Evolutionary conservation across 768 basidiomycete genomes (phyloP).

Genomic region (Lactarius sp.): DNA sequence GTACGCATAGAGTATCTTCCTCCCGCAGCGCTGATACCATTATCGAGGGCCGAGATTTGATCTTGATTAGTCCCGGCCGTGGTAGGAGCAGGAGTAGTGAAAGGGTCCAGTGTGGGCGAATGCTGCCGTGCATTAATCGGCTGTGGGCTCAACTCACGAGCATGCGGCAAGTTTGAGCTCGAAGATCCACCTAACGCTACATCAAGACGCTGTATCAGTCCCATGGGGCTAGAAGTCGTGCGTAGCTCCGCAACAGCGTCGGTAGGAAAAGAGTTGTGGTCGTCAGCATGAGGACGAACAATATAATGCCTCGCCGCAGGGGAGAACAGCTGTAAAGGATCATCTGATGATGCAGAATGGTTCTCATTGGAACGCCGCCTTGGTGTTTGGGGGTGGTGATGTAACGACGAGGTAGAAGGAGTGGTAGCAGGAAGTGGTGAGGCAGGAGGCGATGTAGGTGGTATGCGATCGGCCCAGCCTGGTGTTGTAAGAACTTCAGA

Average conservation of each 20-base stretch:
- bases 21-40: background rate
- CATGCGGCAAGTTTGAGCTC: background rate
- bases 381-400: background rate
- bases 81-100: background rate
- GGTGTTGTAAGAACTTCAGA: background rate
- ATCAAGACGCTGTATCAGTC: background rate
- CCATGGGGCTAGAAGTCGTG: background rate
- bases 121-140: background rate
- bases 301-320: too few relatives aligned
- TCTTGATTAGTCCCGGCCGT: background rate
- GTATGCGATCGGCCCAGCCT: background rate
- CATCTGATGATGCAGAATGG: too few relatives aligned
- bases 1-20: constrained; percentile 50
- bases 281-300: too few relatives aligned
- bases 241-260: background rate
- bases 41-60: constrained; percentile 5
- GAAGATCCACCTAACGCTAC: background rate
- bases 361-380: background rate
- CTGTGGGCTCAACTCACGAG: background rate
- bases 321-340: too few relatives aligned
- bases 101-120: background rate
- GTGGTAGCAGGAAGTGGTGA: background rate
- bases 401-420: background rate
- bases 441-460: constrained; percentile 5
- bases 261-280: too few relatives aligned